Evolutionary conservation across 2,329 filamentous ascomycete species (phyloP).

Genomic region (Juglanconis sp.): DNA sequence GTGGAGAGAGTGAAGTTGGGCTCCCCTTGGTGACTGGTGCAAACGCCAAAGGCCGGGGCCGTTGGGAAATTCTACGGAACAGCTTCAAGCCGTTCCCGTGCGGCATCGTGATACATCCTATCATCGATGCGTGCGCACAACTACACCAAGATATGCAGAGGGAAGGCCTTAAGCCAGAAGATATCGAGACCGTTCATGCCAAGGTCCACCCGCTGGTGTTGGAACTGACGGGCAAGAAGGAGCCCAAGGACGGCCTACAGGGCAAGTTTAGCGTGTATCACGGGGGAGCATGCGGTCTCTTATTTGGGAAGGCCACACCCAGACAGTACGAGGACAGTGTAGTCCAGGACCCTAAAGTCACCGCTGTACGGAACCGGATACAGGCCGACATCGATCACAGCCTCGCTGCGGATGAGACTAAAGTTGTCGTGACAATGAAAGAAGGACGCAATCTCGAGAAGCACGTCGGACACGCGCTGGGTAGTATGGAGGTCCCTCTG

Average conservation of each 20-base stretch:
- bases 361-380: conserved; percentile 42
- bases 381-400: conserved; percentile 37
- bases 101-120: conserved; percentile 54
- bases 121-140: conserved; percentile 50
- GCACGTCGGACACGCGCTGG: conserved; percentile 12
- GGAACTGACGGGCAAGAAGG: conserved; percentile 48
- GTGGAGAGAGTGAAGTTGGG: conserved; percentile 1
- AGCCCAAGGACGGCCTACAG: conserved; percentile 46
- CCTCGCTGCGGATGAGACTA: conserved; percentile 38
- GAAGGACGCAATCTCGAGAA: conserved; percentile 5
- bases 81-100: conserved; percentile 57
- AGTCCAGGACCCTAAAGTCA: conserved; percentile 38
- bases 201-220: conserved; percentile 50
- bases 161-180: conserved; percentile 25
- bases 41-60: conserved; percentile 25
- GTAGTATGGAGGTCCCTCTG: conserved; percentile 15
- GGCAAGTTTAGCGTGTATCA: conserved; percentile 56
- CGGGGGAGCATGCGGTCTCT: conserved; percentile 46
- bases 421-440: conserved; percentile 10
- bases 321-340: conserved; percentile 47
- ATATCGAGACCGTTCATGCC: conserved; percentile 38
- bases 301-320: conserved; percentile 49
- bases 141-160: conserved; percentile 33
- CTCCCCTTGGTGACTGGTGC: background rate
- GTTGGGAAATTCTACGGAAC: conserved; percentile 53